These are phyloP conservation scores for Ophiocordyceps sinensis DNA, from an alignment of 2,329 filamentous ascomycete species.

Conservation along the genomic window DNA sequence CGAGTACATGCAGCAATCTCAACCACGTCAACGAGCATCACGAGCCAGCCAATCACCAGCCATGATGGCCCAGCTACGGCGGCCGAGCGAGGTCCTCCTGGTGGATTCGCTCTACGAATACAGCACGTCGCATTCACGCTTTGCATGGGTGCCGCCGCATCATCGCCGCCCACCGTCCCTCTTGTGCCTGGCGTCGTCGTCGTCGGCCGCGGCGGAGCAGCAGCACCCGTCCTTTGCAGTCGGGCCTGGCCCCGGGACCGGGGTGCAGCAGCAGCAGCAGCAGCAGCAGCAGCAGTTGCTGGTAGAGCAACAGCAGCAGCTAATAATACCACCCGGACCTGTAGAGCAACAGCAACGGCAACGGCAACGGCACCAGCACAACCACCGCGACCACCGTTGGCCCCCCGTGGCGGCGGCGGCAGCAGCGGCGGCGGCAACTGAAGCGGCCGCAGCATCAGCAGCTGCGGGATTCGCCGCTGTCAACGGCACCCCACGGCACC, in stretches of 20 bases:
- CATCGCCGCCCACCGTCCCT: not conserved
- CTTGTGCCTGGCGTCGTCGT: not conserved
- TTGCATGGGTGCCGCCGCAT: not conserved
- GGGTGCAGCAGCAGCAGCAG: not conserved
- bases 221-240: not conserved
- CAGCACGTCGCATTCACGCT: not conserved
- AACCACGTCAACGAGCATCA: not conserved
- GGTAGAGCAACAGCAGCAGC: not conserved
- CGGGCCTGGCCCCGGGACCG: not conserved
- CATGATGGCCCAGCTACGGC: not conserved
- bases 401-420: not conserved
- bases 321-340: too few species aligned
- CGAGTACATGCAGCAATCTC: too few species aligned
- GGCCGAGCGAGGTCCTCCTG: not conserved
- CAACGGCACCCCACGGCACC: not conserved
- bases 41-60: not conserved
- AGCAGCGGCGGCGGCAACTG: not conserved
- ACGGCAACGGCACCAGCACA: not conserved
- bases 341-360: not conserved
- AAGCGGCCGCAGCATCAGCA: not conserved
- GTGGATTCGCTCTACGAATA: not conserved
- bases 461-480: not conserved
- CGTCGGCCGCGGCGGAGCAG: not conserved
- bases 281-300: conserved; percentile 1
- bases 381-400: not conserved